Evolutionary conservation across 306 rosid genomes (phyloP).

Genomic region (Rosa persica): DNA sequence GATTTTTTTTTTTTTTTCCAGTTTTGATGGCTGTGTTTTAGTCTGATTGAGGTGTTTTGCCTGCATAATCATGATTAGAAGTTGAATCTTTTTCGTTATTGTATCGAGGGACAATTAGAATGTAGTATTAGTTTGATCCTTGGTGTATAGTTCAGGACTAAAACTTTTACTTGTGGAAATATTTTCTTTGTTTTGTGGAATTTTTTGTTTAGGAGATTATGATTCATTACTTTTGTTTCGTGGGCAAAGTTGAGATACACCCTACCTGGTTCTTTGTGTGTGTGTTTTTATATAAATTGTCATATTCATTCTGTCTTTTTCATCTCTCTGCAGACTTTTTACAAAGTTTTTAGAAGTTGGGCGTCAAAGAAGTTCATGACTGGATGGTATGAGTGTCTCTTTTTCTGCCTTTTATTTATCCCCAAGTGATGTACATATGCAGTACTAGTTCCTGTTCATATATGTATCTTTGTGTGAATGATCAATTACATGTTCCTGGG

Average conservation of each 20-base stretch:
- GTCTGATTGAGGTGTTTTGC: not conserved
- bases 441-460: not conserved
- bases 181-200: not conserved
- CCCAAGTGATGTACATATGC: constrained; percentile 6
- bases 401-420: constrained; percentile 13
- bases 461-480: not conserved
- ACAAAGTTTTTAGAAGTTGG: constrained; percentile 85
- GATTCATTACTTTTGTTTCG: not conserved
- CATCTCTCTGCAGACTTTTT: constrained; percentile 60
- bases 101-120: not conserved
- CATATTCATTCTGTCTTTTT: constrained; percentile 26
- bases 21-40: no score
- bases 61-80: not conserved
- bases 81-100: not conserved
- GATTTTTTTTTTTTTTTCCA: no score
- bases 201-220: not conserved
- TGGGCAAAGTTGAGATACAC: not conserved
- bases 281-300: not conserved
- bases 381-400: constrained; percentile 61
- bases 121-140: not conserved
- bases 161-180: not conserved
- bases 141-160: not conserved
- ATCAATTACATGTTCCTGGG: not conserved
- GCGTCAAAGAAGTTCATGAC: constrained; percentile 90
- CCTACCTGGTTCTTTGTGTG: constrained; percentile 2